Percentiles rank a stretch among this genome's conserved stretches.
phyloP scores from a whole-genome alignment of 495 filamentous ascomycete genomes.

The Acidomyces sp. region DNA sequence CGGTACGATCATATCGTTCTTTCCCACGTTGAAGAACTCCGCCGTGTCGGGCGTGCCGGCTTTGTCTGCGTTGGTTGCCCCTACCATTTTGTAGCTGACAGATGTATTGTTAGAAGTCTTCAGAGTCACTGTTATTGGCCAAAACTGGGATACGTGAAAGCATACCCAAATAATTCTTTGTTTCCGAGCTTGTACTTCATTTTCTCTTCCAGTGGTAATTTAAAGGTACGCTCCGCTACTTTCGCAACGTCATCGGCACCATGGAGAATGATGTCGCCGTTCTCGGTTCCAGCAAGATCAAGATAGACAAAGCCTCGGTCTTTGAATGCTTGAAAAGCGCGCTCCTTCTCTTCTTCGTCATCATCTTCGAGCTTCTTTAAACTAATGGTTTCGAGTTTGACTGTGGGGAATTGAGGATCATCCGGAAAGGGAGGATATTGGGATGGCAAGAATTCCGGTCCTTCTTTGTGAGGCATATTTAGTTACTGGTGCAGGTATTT shows the following conservation, averaged over 20 bases:
- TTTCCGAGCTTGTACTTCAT: slow-evolving; percentile 13
- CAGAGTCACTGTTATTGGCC: neutral
- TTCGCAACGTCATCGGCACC: slow-evolving; percentile 16
- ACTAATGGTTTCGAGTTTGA: slow-evolving; percentile 18
- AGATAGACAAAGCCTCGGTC: slow-evolving; percentile 22
- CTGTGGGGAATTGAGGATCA: slow-evolving; percentile 7
- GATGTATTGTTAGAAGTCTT: neutral
- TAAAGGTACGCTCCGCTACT: slow-evolving; percentile 9
- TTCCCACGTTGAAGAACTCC: slow-evolving; percentile 28
- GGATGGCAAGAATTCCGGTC: slow-evolving; percentile 14
- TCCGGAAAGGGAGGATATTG: slow-evolving; percentile 17
- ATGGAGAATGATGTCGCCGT: slow-evolving; percentile 18
- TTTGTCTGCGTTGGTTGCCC: slow-evolving; percentile 18
- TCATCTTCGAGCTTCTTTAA: slow-evolving; percentile 14
- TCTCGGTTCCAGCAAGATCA: slow-evolving; percentile 17
- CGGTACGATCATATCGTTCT: slow-evolving; percentile 20
- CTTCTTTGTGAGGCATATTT: slow-evolving; percentile 17
- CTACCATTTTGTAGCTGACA: slow-evolving; percentile 16
- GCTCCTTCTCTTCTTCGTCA: slow-evolving; percentile 9
- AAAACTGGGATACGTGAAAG: too few species aligned
- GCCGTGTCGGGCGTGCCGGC: slow-evolving; percentile 15
- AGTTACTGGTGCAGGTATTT: too few species aligned
- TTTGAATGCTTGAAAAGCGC: slow-evolving; percentile 21
- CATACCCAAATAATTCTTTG: slow-evolving; percentile 16
- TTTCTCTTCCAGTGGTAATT: slow-evolving; percentile 14